phyloP scores from a whole-genome alignment of 108 stramenopile species.

The Cylindrotheca closterium region DNA sequence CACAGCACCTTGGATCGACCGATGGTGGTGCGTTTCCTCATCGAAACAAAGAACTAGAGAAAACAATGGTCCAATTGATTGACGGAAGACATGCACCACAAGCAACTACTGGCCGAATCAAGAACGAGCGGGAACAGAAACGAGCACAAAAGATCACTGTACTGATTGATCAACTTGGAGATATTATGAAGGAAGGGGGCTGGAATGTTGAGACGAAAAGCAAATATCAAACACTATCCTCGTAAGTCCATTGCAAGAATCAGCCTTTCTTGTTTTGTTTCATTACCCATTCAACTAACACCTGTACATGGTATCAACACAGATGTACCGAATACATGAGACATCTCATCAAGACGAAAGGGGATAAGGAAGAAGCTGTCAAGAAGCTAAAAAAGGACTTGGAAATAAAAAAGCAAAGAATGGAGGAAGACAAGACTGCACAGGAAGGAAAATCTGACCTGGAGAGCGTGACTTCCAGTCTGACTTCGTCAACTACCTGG shows the following conservation, averaged over 20 bases:
- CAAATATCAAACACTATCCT: constrained; percentile 80
- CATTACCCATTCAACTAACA: not conserved
- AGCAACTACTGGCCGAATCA: constrained; percentile 32
- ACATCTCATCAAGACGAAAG: constrained; percentile 55
- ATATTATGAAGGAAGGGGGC: constrained; percentile 73
- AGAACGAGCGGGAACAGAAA: constrained; percentile 75
- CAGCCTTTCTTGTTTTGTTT: not conserved
- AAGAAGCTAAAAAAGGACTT: constrained; percentile 53
- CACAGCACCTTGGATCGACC: constrained; percentile 30
- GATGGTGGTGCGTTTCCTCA: not conserved
- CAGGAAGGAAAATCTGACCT: constrained; percentile 65
- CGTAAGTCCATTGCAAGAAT: constrained; percentile 65
- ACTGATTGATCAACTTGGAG: constrained; percentile 67
- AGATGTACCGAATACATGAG: constrained; percentile 80
- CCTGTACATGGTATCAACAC: not conserved
- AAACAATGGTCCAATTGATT: constrained; percentile 26
- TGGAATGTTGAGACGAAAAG: constrained; percentile 79
- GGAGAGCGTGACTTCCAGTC: constrained; percentile 70
- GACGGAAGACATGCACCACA: constrained; percentile 36
- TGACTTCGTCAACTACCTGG: constrained; percentile 40
- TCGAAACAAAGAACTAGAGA: constrained; percentile 6
- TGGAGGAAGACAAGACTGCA: constrained; percentile 59
- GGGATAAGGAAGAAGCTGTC: constrained; percentile 63
- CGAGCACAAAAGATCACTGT: constrained; percentile 79
- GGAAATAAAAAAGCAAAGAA: constrained; percentile 37